These are phyloP conservation scores for Pholiota adiposa DNA, from an alignment of 1,284 basidiomycete genomes.

Conservation along the genomic window DNA sequence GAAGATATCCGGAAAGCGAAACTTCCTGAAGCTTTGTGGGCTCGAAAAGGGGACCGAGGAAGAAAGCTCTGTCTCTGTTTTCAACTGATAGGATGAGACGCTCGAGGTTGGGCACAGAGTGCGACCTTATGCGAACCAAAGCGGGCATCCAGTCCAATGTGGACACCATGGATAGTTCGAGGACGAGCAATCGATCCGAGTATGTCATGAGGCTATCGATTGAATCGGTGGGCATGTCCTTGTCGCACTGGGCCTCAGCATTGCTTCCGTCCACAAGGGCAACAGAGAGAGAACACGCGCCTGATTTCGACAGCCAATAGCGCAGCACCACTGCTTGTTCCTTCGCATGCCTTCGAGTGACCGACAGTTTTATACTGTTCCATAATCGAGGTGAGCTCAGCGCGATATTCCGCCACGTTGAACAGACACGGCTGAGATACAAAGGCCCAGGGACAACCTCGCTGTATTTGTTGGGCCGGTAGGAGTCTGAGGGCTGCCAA, in stretches of 20 bases:
- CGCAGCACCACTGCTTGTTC: background rate
- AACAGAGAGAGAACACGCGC: slow-evolving; percentile 16
- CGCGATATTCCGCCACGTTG: slow-evolving; percentile 20
- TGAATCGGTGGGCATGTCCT: slow-evolving; percentile 13
- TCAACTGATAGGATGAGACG: too few relatives aligned
- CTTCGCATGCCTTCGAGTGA: slow-evolving; percentile 12
- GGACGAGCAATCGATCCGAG: slow-evolving; percentile 21
- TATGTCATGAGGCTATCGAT: slow-evolving; percentile 18
- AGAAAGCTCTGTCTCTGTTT: too few relatives aligned
- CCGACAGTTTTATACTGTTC: slow-evolving; percentile 14
- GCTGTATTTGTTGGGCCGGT: background rate
- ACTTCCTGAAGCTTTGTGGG: too few relatives aligned
- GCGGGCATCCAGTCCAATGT: slow-evolving; percentile 15
- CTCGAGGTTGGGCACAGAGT: background rate
- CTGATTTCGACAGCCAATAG: slow-evolving; percentile 21
- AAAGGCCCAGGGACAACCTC: slow-evolving; percentile 9
- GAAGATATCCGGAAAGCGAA: too few relatives aligned
- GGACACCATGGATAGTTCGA: slow-evolving; percentile 22
- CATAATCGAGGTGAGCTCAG: slow-evolving; percentile 19
- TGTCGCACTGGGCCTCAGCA: slow-evolving; percentile 1
- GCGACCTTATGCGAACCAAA: slow-evolving; percentile 8
- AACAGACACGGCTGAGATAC: slow-evolving; percentile 22
- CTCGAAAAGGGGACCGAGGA: too few relatives aligned
- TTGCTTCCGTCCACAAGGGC: slow-evolving; percentile 18
- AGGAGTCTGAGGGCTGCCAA: too few relatives aligned